A percentile compares a stretch with the other conserved stretches of the same genome.
phyloP scores from a whole-genome alignment of 768 basidiomycete genomes.

The Calvatia gigantea region DNA sequence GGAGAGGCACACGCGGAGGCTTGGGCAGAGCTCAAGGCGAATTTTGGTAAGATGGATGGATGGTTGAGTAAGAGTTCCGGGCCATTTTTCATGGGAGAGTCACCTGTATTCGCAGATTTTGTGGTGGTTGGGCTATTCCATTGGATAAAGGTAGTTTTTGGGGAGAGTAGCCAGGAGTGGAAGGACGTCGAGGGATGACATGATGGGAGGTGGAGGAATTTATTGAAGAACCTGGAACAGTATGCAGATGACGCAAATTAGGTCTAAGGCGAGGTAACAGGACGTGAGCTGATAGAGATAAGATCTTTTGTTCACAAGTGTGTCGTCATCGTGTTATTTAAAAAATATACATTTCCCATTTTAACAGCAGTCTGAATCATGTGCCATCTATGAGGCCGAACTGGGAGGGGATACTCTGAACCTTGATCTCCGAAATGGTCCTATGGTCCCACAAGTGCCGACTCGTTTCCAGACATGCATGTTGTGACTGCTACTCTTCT shows the following conservation, averaged over 20 bases:
- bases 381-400: too few relatives aligned
- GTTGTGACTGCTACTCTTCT: too few relatives aligned
- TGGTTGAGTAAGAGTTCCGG: slow-evolving; percentile 7
- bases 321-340: too few relatives aligned
- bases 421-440: too few relatives aligned
- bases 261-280: too few relatives aligned
- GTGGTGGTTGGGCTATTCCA: slow-evolving; percentile 4
- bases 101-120: slow-evolving; percentile 13
- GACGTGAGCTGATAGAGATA: too few relatives aligned
- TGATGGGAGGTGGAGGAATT: slow-evolving; percentile 16
- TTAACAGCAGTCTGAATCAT: too few relatives aligned
- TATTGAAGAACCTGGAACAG: slow-evolving; percentile 11
- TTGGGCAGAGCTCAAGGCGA: slow-evolving; percentile 28
- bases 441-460: too few relatives aligned
- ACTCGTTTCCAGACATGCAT: too few relatives aligned
- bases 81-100: slow-evolving; percentile 10
- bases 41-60: slow-evolving; percentile 2
- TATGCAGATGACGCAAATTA: background rate
- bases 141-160: slow-evolving; percentile 11
- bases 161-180: slow-evolving; percentile 19
- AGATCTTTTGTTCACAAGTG: too few relatives aligned
- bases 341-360: too few relatives aligned
- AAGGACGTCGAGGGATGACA: slow-evolving; percentile 18
- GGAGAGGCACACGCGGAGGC: slow-evolving; percentile 27
- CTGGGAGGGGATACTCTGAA: too few relatives aligned